Base-by-base conservation (phyloP, 106 monocot species). In the Apostasia ramifera region DNA sequence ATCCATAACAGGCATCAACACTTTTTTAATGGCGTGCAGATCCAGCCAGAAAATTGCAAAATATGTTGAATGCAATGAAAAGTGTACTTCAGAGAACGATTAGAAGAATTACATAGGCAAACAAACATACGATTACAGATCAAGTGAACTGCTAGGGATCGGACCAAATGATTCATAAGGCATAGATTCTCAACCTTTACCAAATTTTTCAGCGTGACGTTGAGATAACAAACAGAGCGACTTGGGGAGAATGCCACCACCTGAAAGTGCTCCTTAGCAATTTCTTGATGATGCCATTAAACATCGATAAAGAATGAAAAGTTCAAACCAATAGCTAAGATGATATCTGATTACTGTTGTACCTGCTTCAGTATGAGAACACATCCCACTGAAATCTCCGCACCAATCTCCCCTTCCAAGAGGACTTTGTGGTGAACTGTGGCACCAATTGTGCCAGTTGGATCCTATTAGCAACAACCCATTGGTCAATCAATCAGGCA, bases 341-440 rank as follows among this genome's bases (percentile, higher is more conserved):
- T 39, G 26, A 12, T 37, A 40, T 37, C 2, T 53, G 8, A 66
- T 52, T 37, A 42, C 13, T 63, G 42, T 11, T 41, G 55, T 10
- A 94, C 95, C 88, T 95, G 85, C 74, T 86, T 80, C 41, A 95
- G 78, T 75, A 91, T 66, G 51, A 95, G 64, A 51, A 82, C 84
- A 81, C 73, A 86, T 6, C 91, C 95, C 66, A 95, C 81, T 37
- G 78, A 70, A 40, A 95, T 69, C 40, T 88, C 84, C 13, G 67
- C 61, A 55, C 74, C 68, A 64, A 87, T 68, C 26, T 71, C 76
- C 54, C 66, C 54, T 39, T 86, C 80, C 8, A n/a, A 55, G 13
- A 91, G 42, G 42, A 80, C 86, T 61, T 74, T 86, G 12, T 73
- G 74, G 61, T 95, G 91, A 39, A 91, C 51, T 39, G 78, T 80